Percentiles rank a stretch among this genome's conserved stretches.
Conservation (phyloP, 495 filamentous ascomycete genomes). For the Trichoderma asperelloides region DNA sequence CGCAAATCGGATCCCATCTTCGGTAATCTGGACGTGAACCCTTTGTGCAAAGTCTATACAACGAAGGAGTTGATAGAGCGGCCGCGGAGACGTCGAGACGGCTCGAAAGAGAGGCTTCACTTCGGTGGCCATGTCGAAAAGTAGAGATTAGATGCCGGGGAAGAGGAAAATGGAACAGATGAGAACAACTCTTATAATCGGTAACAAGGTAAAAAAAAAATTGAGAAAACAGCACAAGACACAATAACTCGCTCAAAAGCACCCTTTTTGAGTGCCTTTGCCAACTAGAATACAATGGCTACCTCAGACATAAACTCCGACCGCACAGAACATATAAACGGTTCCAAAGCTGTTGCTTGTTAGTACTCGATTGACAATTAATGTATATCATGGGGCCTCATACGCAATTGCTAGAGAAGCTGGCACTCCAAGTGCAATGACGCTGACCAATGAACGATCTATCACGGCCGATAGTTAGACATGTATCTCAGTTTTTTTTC, state of each 20-base stretch:
- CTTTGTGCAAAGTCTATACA: constrained; percentile 76
- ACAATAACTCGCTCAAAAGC: neutral
- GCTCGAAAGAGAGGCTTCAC: constrained; percentile 61
- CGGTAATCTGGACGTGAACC: constrained; percentile 74
- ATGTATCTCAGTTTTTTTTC: neutral
- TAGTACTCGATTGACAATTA: constrained; percentile 9
- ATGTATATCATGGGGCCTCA: constrained; percentile 20
- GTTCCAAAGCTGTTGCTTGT: constrained; percentile 66
- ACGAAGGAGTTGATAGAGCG: constrained; percentile 81
- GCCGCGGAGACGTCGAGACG: constrained; percentile 75
- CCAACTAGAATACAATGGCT: constrained; percentile 18
- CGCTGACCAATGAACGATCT: constrained; percentile 80
- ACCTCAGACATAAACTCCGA: constrained; percentile 91
- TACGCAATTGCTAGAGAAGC: constrained; percentile 88
- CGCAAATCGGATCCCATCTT: constrained; percentile 75
- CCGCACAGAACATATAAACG: constrained; percentile 96
- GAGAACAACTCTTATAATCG: neutral
- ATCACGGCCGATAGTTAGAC: constrained; percentile 2
- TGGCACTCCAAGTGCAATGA: constrained; percentile 73
- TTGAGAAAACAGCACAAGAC: neutral
- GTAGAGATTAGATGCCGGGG: neutral
- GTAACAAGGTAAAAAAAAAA: neutral
- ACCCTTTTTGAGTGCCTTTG: constrained; percentile 17
- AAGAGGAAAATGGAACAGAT: neutral
- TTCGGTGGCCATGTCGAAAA: constrained; percentile 10